A percentile compares a stretch with the other conserved stretches of the same genome.
phyloP scores from a whole-genome alignment of 176 grass and related monocot species.

The Carex littledalei region DNA sequence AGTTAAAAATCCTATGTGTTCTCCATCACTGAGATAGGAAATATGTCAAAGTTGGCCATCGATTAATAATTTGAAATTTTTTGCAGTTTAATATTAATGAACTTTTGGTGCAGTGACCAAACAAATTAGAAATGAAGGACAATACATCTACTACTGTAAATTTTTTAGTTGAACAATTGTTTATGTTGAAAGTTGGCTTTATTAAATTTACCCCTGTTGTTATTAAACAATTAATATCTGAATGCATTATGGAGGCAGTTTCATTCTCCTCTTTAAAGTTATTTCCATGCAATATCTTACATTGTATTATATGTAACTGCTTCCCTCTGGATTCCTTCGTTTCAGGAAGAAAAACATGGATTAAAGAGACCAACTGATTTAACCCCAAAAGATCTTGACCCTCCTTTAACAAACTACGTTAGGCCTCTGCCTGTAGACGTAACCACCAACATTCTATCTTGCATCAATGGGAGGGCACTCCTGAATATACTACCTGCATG shows the following conservation, averaged over 20 bases:
- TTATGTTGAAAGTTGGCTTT: not conserved
- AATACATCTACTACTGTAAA: not conserved
- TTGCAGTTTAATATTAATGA: not conserved
- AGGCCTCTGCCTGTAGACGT: not conserved
- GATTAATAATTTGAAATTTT: not conserved
- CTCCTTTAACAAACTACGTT: not conserved
- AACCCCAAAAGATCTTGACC: slow-evolving; percentile 4
- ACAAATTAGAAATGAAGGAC: not conserved
- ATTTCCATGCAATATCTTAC: not conserved
- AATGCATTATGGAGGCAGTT: not conserved
- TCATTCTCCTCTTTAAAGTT: not conserved
- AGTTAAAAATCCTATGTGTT: not conserved
- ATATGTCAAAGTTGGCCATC: not conserved
- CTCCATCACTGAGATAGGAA: not conserved
- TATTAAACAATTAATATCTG: not conserved
- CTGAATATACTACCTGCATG: not conserved
- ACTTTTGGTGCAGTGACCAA: not conserved
- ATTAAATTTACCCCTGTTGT: not conserved
- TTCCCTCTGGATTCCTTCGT: not conserved
- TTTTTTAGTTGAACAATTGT: not conserved
- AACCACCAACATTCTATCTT: slow-evolving; percentile 17
- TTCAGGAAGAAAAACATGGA: not conserved
- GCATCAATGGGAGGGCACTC: slow-evolving; percentile 16
- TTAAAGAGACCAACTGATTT: not conserved
- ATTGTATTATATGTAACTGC: not conserved